A percentile compares a stretch with the other conserved stretches of the same genome.
Evolutionary conservation across 176 grass and related monocot species (phyloP).

Genomic region (Oryza brachyantha): DNA sequence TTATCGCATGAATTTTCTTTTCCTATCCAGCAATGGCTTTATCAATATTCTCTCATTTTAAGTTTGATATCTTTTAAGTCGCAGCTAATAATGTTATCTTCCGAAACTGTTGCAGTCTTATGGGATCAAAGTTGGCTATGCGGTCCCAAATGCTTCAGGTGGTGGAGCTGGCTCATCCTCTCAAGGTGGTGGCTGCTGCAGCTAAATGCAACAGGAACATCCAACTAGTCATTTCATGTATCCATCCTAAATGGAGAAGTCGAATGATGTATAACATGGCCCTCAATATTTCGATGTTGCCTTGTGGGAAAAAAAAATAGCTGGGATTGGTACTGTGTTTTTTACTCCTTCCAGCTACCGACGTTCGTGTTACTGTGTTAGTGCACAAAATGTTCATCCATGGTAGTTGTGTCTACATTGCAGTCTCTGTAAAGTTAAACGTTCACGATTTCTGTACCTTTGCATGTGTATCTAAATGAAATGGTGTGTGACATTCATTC

Average conservation of each 20-base stretch:
- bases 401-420: slow-evolving; percentile 15
- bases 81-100: neutral
- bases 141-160: slow-evolving; percentile 45
- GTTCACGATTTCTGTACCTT: slow-evolving; percentile 6
- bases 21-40: neutral
- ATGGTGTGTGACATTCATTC: slow-evolving; percentile 31
- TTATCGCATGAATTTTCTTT: neutral
- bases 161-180: slow-evolving; percentile 62
- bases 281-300: slow-evolving; percentile 22
- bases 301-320: slow-evolving; percentile 8
- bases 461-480: slow-evolving; percentile 29
- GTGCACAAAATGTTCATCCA: slow-evolving; percentile 24
- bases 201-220: slow-evolving; percentile 14
- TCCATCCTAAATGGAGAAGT: neutral
- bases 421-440: slow-evolving; percentile 37
- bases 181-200: slow-evolving; percentile 57
- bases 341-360: slow-evolving; percentile 5
- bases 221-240: neutral
- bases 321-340: slow-evolving; percentile 26
- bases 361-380: slow-evolving; percentile 4
- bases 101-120: slow-evolving; percentile 47
- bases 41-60: neutral
- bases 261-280: slow-evolving; percentile 9
- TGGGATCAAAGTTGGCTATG: slow-evolving; percentile 75
- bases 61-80: neutral